Conservation (phyloP, 2,329 filamentous ascomycete species). For the Endothia cerciana region DNA sequence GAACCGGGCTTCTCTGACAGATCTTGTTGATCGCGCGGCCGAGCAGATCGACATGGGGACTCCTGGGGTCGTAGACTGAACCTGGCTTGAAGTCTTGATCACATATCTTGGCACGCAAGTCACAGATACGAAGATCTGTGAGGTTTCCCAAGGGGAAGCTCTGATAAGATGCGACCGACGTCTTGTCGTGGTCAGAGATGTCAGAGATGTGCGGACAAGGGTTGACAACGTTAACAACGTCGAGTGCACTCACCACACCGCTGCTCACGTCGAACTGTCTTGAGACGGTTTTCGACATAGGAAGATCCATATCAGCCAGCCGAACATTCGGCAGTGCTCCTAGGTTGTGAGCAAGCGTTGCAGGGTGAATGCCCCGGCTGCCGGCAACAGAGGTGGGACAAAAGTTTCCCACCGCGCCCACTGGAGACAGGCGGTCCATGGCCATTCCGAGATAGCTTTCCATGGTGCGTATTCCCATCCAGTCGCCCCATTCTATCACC, state of each 20-base stretch:
- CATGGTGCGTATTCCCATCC: neutral
- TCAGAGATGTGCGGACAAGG: neutral
- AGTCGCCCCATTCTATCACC: neutral
- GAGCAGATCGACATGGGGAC: neutral
- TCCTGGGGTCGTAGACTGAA: neutral
- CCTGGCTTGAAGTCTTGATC: neutral
- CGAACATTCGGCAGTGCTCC: neutral
- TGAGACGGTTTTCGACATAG: neutral
- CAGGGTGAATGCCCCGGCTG: neutral
- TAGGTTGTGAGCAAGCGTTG: neutral
- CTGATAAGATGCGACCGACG: neutral
- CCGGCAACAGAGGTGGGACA: neutral
- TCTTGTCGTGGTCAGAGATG: neutral
- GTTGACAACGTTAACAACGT: neutral
- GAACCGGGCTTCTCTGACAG: neutral
- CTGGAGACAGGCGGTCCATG: neutral
- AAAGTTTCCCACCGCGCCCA: neutral
- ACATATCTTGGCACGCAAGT: neutral
- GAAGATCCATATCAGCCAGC: neutral
- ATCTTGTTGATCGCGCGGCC: neutral
- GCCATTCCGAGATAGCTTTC: neutral
- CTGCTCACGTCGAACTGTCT: neutral
- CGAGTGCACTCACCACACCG: slow-evolving; percentile 1
- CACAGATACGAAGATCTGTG: neutral
- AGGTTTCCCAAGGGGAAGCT: neutral